phyloP scores from a whole-genome alignment of 1,284 basidiomycete species.

The Cutaneotrichosporon sp. region DNA sequence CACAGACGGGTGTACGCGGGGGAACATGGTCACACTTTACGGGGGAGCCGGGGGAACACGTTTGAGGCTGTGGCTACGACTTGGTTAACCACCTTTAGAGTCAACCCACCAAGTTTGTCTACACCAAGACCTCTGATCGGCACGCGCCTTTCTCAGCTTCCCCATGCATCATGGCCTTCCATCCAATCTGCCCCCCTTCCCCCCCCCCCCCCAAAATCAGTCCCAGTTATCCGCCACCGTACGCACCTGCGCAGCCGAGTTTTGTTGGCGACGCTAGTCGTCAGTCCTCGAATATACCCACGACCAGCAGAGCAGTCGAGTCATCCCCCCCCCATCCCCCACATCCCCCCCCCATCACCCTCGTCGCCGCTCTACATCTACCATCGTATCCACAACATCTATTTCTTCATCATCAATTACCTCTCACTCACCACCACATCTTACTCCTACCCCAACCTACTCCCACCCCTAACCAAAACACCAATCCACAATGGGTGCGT shows the following conservation, averaged over 20 bases:
- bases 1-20: neutral
- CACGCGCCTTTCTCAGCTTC: neutral
- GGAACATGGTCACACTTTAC: neutral
- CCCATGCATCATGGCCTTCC: neutral
- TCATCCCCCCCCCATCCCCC: conserved; percentile 6
- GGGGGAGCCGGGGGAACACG: too few species aligned
- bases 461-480: conserved; percentile 3
- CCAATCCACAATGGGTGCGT: conserved; percentile 21
- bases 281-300: conserved; percentile 8
- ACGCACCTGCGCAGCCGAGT: neutral
- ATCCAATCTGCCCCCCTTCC: neutral
- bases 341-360: conserved; percentile 4
- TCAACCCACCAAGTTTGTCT: neutral
- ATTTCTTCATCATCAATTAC: conserved; percentile 9
- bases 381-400: conserved; percentile 1
- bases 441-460: neutral
- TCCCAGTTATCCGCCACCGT: neutral
- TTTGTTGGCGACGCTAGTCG: neutral
- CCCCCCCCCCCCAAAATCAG: neutral
- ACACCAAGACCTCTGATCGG: neutral
- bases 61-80: neutral
- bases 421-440: conserved; percentile 13
- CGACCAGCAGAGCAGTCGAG: neutral
- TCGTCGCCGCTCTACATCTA: conserved; percentile 12
- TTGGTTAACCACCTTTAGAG: too few species aligned